A percentile compares a stretch with the other conserved stretches of the same genome.
Conservation (phyloP, 768 basidiomycete genomes). For the Agrocybe chaxingu region DNA sequence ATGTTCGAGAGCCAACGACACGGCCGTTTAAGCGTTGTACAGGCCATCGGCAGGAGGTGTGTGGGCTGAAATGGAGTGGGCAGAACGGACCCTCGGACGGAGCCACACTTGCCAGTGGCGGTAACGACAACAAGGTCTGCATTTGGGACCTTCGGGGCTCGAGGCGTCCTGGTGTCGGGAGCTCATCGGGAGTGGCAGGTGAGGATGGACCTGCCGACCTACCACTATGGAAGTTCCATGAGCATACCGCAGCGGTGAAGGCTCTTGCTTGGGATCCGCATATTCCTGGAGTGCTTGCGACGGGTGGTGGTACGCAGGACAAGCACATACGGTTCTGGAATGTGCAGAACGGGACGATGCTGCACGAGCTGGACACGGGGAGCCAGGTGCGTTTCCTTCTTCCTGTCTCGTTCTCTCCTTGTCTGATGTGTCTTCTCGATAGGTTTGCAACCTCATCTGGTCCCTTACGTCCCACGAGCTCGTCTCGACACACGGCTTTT, state of each 20-base stretch:
- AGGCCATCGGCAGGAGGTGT: conserved; percentile 91
- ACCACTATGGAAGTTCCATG: conserved; percentile 93
- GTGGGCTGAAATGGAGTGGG: conserved; percentile 89
- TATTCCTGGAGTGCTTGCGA: conserved; percentile 84
- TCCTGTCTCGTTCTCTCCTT: conserved; percentile 9
- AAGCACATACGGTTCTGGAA: conserved; percentile 99
- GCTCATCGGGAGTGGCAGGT: conserved; percentile 20
- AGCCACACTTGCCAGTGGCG: conserved; percentile 83
- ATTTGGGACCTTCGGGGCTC: conserved; percentile 90
- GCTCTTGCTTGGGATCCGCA: conserved; percentile 99
- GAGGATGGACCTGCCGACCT: conserved; percentile 41
- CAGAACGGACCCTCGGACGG: conserved; percentile 33
- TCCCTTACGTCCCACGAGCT: conserved; percentile 94
- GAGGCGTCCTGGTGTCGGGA: conserved; percentile 34
- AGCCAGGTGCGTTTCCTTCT: conserved; percentile 67
- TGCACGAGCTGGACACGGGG: conserved; percentile 90
- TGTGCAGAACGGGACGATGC: conserved; percentile 77
- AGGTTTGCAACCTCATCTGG: conserved; percentile 99
- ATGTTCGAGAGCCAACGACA: conserved; percentile 69
- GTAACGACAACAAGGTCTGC: conserved; percentile 98
- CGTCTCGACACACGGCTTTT: conserved; percentile 97
- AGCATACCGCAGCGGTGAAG: conserved; percentile 96
- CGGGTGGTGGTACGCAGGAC: conserved; percentile 98
- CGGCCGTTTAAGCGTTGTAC: conserved; percentile 70
- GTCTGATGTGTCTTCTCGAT: conserved; percentile 6